phyloP scores from a whole-genome alignment of 208 protist species.

The Crithidia sp. region DNA sequence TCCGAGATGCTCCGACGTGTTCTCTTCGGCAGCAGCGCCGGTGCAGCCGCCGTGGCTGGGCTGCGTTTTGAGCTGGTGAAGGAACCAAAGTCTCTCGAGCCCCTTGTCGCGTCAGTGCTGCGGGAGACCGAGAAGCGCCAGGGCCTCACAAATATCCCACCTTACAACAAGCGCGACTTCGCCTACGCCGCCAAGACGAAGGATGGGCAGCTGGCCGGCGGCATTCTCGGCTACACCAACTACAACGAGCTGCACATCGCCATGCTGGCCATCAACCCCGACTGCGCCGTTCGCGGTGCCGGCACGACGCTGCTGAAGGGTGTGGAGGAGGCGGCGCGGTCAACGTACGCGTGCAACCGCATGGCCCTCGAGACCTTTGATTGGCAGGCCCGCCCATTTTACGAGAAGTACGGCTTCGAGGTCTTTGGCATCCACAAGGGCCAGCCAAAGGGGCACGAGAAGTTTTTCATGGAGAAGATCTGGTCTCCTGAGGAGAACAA shows the following conservation, averaged over 20 bases:
- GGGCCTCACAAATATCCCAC: constrained; percentile 19
- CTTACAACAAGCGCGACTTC: constrained; percentile 21
- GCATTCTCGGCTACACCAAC: constrained; percentile 24
- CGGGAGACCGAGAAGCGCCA: constrained; percentile 22
- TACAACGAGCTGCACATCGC: constrained; percentile 38
- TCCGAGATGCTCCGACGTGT: not conserved
- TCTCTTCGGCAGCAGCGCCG: not conserved
- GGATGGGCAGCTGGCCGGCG: constrained; percentile 22
- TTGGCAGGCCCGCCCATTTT: constrained; percentile 59
- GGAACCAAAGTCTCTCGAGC: constrained; percentile 8
- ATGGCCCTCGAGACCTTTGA: constrained; percentile 47
- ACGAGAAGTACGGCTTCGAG: constrained; percentile 42
- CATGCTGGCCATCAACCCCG: constrained; percentile 28
- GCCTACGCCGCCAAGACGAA: constrained; percentile 12
- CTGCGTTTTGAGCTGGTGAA: constrained; percentile 11
- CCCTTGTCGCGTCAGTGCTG: not conserved
- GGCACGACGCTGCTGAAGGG: constrained; percentile 27
- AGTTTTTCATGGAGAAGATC: constrained; percentile 49
- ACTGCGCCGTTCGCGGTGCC: constrained; percentile 18
- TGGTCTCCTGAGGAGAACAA: constrained; percentile 13
- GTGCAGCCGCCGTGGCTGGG: not conserved
- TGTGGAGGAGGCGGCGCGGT: constrained; percentile 25
- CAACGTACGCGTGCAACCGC: constrained; percentile 25
- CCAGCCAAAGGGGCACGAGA: constrained; percentile 34
- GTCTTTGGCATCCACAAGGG: constrained; percentile 37